Conservation (phyloP, 306 rosid species). For the Cicer pinnatifidum region DNA sequence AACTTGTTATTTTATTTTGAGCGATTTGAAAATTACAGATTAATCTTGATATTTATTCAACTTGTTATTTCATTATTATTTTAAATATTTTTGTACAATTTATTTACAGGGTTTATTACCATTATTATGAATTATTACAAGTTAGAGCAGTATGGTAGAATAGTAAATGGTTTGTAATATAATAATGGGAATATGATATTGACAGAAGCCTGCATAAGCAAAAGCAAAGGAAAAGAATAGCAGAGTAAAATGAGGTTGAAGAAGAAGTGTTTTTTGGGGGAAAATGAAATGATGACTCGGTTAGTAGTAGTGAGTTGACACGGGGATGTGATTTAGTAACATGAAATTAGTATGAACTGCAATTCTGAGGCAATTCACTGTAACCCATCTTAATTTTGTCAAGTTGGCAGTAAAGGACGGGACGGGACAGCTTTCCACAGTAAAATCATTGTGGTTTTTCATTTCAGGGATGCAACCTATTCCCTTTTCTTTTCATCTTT, state of each 20-base stretch:
- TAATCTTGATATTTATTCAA: too few relatives aligned
- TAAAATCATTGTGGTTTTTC: constrained; percentile 53
- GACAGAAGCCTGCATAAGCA: constrained; percentile 8
- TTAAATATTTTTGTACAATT: too few relatives aligned
- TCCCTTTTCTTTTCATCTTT: constrained; percentile 35
- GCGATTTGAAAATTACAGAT: too few relatives aligned
- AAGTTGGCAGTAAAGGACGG: constrained; percentile 55
- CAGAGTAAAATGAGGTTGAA: neutral
- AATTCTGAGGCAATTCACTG: constrained; percentile 62
- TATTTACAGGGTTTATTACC: neutral
- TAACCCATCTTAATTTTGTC: constrained; percentile 70
- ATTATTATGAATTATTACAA: constrained; percentile 23
- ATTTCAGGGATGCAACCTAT: constrained; percentile 43
- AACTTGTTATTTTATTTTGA: too few relatives aligned
- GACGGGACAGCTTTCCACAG: constrained; percentile 56
- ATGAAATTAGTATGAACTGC: constrained; percentile 54
- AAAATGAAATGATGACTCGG: constrained; percentile 37
- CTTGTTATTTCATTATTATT: too few relatives aligned
- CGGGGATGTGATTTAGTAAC: constrained; percentile 32
- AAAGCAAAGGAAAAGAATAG: neutral
- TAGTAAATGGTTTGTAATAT: constrained; percentile 26
- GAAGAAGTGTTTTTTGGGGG: neutral
- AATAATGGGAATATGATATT: constrained; percentile 43
- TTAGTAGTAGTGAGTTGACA: constrained; percentile 47
- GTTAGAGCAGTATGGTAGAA: neutral